Conservation (phyloP, 805 yeast genomes). For the Yamadazyma philogaea region DNA sequence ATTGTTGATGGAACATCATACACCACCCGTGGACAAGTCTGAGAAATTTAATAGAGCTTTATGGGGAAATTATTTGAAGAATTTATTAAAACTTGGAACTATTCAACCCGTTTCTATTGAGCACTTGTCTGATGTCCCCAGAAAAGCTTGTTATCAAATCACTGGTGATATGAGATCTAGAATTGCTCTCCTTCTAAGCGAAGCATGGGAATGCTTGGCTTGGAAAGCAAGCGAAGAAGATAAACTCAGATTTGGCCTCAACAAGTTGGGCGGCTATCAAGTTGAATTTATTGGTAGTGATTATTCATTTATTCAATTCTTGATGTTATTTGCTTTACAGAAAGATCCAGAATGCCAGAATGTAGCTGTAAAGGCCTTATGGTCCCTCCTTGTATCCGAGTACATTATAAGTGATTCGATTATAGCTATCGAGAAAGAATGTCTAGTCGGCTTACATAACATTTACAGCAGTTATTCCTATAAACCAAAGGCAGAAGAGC, state of each 20-base stretch:
- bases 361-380: conserved; percentile 62
- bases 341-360: conserved; percentile 57
- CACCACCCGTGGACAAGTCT: conserved; percentile 51
- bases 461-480: conserved; percentile 57
- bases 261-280: conserved; percentile 68
- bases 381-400: conserved; percentile 71
- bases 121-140: conserved; percentile 68
- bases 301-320: conserved; percentile 58
- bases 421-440: conserved; percentile 59
- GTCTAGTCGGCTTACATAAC: conserved; percentile 61
- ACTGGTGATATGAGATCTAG: conserved; percentile 62
- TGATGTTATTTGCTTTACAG: conserved; percentile 68
- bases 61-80: conserved; percentile 67
- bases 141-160: conserved; percentile 63
- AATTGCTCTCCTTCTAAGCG: conserved; percentile 51
- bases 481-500: conserved; percentile 55
- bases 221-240: conserved; percentile 60
- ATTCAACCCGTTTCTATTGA: conserved; percentile 69
- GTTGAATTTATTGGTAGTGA: conserved; percentile 56
- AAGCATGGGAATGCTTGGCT: conserved; percentile 74
- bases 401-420: conserved; percentile 55
- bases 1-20: conserved; percentile 44
- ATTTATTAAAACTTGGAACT: conserved; percentile 55
- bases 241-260: conserved; percentile 54
- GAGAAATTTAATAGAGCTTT: conserved; percentile 55